A percentile compares a stretch with the other conserved stretches of the same genome.
These are phyloP conservation scores for Penicillium sp. DNA, from an alignment of 2,329 filamentous ascomycete genomes.

Conservation along the genomic window DNA sequence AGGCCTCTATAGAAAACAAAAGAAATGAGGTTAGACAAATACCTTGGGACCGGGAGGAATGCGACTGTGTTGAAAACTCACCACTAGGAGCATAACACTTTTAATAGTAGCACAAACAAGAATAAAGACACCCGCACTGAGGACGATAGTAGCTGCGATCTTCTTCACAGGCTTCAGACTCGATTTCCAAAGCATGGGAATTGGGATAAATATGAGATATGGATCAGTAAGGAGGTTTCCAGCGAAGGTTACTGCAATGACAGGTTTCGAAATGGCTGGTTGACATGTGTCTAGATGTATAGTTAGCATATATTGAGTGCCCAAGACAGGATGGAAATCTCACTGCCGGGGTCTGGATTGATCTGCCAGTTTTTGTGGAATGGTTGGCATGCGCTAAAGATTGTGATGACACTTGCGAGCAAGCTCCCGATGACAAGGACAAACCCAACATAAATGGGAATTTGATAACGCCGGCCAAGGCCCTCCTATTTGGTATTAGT, in stretches of 20 bases:
- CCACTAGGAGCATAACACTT: conserved; percentile 47
- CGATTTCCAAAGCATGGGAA: conserved; percentile 55
- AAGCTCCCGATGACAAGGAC: conserved; percentile 47
- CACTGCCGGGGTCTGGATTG: conserved; percentile 54
- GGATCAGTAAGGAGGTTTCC: conserved; percentile 55
- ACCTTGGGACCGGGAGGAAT: not conserved
- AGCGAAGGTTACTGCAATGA: conserved; percentile 48
- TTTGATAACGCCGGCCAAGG: conserved; percentile 24
- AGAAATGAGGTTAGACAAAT: not conserved
- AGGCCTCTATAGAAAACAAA: conserved; percentile 22
- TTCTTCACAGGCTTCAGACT: conserved; percentile 50
- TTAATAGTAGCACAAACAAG: conserved; percentile 53
- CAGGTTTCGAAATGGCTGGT: conserved; percentile 47
- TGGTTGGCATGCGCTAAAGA: conserved; percentile 52
- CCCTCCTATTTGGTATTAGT: conserved; percentile 18
- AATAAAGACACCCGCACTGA: conserved; percentile 53
- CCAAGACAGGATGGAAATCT: conserved; percentile 21
- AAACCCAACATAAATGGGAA: conserved; percentile 51
- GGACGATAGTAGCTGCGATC: conserved; percentile 49
- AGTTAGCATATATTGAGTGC: not conserved
- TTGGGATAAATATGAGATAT: conserved; percentile 57
- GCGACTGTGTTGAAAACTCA: conserved; percentile 11
- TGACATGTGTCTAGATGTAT: conserved; percentile 42
- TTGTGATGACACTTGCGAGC: conserved; percentile 46
- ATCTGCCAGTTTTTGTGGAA: conserved; percentile 57